Conservation (phyloP, 1,284 basidiomycete species). For the Rhodotorula sp. region DNA sequence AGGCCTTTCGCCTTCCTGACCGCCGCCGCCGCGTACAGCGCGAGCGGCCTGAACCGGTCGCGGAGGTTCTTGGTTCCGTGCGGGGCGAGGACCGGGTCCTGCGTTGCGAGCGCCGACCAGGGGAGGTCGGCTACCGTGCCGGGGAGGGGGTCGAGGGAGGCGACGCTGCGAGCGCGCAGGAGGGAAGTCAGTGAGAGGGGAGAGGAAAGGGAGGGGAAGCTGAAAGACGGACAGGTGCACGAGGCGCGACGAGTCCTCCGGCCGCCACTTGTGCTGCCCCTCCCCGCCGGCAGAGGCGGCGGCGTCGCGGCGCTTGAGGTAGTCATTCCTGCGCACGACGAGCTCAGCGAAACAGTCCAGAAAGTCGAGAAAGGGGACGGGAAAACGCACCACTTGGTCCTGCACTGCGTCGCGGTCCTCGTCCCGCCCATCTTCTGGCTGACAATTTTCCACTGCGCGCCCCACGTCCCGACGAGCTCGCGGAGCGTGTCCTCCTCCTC, state of each 20-base stretch:
- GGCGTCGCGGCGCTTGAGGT: constrained; percentile 68
- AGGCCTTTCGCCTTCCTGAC: not conserved
- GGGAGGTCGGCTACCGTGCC: constrained; percentile 28
- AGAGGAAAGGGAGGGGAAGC: not conserved
- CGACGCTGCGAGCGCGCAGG: constrained; percentile 17
- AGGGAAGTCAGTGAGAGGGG: not conserved
- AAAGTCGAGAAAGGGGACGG: not conserved
- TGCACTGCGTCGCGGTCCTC: constrained; percentile 74
- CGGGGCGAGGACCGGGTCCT: constrained; percentile 26
- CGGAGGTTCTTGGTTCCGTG: constrained; percentile 38
- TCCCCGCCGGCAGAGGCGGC: constrained; percentile 13
- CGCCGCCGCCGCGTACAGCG: constrained; percentile 1
- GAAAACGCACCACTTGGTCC: constrained; percentile 66
- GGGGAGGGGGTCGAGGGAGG: constrained; percentile 2
- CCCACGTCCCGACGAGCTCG: constrained; percentile 66
- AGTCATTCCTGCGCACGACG: constrained; percentile 54
- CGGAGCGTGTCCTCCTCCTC: constrained; percentile 56
- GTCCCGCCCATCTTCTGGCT: constrained; percentile 78
- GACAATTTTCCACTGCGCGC: constrained; percentile 73
- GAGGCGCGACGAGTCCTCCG: constrained; percentile 71
- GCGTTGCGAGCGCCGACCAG: constrained; percentile 17
- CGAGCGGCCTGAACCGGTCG: constrained; percentile 33
- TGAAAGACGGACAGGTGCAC: constrained; percentile 68
- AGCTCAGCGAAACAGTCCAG: too few relatives aligned
- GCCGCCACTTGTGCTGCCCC: constrained; percentile 58